Base-by-base conservation (phyloP, 2,329 filamentous ascomycete species). In the Byssothecium circinans region DNA sequence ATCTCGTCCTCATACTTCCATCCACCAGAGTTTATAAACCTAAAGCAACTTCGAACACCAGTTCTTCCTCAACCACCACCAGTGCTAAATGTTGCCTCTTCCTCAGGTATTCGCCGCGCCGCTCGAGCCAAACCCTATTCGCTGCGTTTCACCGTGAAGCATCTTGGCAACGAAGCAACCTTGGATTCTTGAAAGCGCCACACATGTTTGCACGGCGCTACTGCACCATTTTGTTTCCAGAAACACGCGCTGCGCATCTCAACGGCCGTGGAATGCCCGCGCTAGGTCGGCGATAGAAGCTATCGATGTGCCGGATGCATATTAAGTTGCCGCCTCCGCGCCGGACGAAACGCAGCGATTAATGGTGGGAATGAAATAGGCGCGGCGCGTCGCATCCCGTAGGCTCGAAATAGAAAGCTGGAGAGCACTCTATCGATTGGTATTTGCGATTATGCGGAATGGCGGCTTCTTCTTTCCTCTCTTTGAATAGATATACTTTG, bases 261-360 rank as follows among this genome's bases (percentile, higher is more conserved):
- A 32, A 40, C 40, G 46, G 47, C 30, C 39, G 42, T 50, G 47
- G 36, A 33, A 30, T 27, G 6, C 10, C 10, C 29, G 25, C 25
- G 25, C 6, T 7, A 6, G 25, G 25, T 11, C 25, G 25, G 25
- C 8, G 8, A 32, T 32, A 32, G 14, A 32, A 12, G 33, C 45
- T 53, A 60, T 61, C 51, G 52, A 57, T 57, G 54, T 53, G 48
- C 53, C 54, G 43, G 43, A 45, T 45, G 53, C 54, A 53, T 43
- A 36, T 51, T 19, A 47, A 12, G 29, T 12, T 14, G 29, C 29
- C 29, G 29, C 29, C n/a, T n/a, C n/a, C n/a, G n/a, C n/a, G n/a
- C n/a, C n/a, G n/a, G n/a, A n/a, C n/a, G n/a, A n/a, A n/a, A n/a
- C n/a, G n/a, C n/a, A n/a, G n/a, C n/a, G 10, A 32, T 32, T 12